Evolutionary conservation across 169 alveolate genomes (phyloP).

Genomic region (Theileria parva): DNA sequence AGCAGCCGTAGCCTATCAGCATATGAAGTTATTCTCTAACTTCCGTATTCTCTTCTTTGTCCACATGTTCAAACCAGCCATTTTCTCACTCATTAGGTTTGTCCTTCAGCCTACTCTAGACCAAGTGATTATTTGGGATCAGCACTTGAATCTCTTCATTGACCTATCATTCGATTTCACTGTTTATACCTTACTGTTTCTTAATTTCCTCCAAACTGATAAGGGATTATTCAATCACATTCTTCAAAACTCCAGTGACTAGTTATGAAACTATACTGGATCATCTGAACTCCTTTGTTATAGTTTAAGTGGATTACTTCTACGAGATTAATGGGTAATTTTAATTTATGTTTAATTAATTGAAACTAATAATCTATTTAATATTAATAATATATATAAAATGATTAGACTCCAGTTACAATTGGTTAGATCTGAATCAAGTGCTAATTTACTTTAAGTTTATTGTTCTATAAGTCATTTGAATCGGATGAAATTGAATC

Average conservation of each 20-base stretch:
- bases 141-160: slow-evolving; percentile 61
- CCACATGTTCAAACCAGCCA: slow-evolving; percentile 46
- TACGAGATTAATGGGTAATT: no score
- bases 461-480: no score
- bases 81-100: slow-evolving; percentile 36
- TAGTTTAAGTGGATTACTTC: no score
- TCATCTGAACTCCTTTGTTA: background rate
- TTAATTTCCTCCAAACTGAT: slow-evolving; percentile 43
- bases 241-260: slow-evolving; percentile 12
- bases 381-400: no score
- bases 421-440: no score
- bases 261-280: background rate
- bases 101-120: slow-evolving; percentile 43
- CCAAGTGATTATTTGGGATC: slow-evolving; percentile 63
- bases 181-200: slow-evolving; percentile 17
- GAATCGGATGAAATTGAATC: no score
- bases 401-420: no score
- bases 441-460: no score
- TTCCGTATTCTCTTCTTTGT: slow-evolving; percentile 43
- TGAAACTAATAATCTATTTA: no score
- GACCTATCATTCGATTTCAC: slow-evolving; percentile 42
- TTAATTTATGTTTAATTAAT: no score
- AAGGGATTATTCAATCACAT: slow-evolving; percentile 55
- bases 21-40: slow-evolving; percentile 35
- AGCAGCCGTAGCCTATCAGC: slow-evolving; percentile 49